Base-by-base conservation (phyloP, 2,329 filamentous ascomycete species). In the Nigrograna mackinnonii region DNA sequence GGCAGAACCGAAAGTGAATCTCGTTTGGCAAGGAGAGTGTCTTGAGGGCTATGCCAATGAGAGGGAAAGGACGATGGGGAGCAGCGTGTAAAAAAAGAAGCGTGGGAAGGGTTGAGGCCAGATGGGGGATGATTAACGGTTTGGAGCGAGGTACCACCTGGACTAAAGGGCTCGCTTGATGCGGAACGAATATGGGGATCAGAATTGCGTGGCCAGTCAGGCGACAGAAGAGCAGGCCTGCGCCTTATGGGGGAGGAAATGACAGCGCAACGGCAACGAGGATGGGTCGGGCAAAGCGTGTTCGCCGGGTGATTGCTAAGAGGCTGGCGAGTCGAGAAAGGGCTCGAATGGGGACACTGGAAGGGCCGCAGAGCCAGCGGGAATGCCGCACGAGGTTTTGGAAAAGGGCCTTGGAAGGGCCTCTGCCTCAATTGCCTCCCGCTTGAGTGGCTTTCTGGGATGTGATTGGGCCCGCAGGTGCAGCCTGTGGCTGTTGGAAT, bases 81-180 rank as follows among this genome's bases (percentile, higher is more conserved):
- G 54, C 22, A 37, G 51, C 43, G 42, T 60, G 54, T 66, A 64
- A 66, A 63, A 68, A 67, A 64, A 62, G 62, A 68, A 61, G 56
- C 52, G 46, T 49, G 39, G 39, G 57, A 17, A 41, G 43, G 55
- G 39, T 45, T 44, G 48, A 55, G 37, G 39, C 61, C 52, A 45
- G 54, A 60, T 52, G 52, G 50, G 59, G 51, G 54, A 65, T 60
- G 61, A 67, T 62, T 61, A 57, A 58, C 60, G 53, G 46, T 52
- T 55, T 44, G 48, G 54, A 54, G 60, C 44, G 47, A 58, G 42
- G 57, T 53, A 56, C 53, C 43, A 56, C 50, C 50, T 54, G 53
- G 54, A 51, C 40, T 49, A 44, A 54, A 52, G 47, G 53, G 57
- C 55, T 68, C 63, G 65, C 64, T 67, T 66, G 60, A 52, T 61